Evolutionary conservation across 2,329 filamentous ascomycete species (phyloP).

Genomic region (Ceratocystis smalleyi): DNA sequence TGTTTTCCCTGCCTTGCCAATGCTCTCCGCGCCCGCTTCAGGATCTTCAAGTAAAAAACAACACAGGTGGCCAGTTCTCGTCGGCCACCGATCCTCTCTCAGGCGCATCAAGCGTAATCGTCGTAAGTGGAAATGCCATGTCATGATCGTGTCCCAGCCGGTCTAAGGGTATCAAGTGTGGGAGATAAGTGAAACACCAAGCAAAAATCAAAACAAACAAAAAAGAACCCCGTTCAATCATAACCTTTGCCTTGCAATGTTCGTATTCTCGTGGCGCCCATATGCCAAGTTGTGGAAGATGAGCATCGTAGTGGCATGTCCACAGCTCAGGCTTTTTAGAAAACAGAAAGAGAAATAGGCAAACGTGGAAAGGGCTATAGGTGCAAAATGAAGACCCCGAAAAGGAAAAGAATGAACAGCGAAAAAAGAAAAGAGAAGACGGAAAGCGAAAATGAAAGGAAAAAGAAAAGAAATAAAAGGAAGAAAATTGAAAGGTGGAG

Average conservation of each 20-base stretch:
- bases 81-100: constrained; percentile 16
- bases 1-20: constrained; percentile 13
- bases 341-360: constrained; percentile 12
- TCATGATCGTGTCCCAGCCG: constrained; percentile 20
- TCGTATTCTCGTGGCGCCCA: constrained; percentile 22
- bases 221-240: constrained; percentile 19
- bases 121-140: constrained; percentile 17
- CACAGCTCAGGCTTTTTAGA: constrained; percentile 7
- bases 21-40: constrained; percentile 17
- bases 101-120: constrained; percentile 17
- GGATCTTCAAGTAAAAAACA: constrained; percentile 15
- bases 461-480: constrained; percentile 19
- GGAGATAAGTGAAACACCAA: constrained; percentile 17
- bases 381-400: not conserved
- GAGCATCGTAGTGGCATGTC: not conserved
- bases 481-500: constrained; percentile 16
- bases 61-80: constrained; percentile 8
- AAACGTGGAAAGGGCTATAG: constrained; percentile 8
- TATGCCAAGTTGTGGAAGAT: not conserved
- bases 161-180: constrained; percentile 21
- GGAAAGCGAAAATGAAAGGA: constrained; percentile 21
- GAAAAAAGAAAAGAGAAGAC: constrained; percentile 12
- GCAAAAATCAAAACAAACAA: constrained; percentile 20
- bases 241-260: constrained; percentile 17
- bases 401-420: constrained; percentile 11